Conservation (phyloP, 495 filamentous ascomycete genomes). For the Penicillium angulare region DNA sequence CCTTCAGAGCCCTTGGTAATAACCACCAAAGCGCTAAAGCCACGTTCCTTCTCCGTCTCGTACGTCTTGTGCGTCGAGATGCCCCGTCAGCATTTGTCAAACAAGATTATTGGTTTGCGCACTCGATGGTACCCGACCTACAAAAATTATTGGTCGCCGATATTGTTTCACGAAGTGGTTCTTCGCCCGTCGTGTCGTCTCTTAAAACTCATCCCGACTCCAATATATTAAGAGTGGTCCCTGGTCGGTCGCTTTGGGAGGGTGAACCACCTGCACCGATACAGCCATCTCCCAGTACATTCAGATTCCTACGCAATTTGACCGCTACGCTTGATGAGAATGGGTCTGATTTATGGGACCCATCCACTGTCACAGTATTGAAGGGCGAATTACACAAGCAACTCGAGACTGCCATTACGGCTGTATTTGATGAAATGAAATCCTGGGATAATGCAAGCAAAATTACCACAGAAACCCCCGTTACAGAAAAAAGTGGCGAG, state of each 20-base stretch:
- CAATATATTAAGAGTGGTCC: conserved; percentile 21
- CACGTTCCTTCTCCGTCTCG: conserved; percentile 69
- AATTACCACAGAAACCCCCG: neutral
- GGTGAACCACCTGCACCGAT: conserved; percentile 70
- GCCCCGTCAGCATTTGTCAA: conserved; percentile 51
- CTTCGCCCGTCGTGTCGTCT: conserved; percentile 11
- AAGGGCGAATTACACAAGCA: conserved; percentile 53
- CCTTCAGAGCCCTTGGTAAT: conserved; percentile 43
- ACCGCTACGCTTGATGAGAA: conserved; percentile 61
- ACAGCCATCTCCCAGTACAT: conserved; percentile 76
- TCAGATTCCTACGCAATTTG: conserved; percentile 69
- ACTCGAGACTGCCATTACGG: conserved; percentile 16
- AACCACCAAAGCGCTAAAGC: conserved; percentile 53
- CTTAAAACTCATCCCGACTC: conserved; percentile 6
- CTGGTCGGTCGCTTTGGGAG: conserved; percentile 70
- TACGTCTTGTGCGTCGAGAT: conserved; percentile 70
- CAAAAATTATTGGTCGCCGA: conserved; percentile 52
- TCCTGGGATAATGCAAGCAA: conserved; percentile 5
- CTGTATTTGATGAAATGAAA: conserved; percentile 25
- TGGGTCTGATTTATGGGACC: conserved; percentile 84
- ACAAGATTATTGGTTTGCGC: conserved; percentile 36
- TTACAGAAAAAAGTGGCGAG: conserved; percentile 1
- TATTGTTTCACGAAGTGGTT: conserved; percentile 18
- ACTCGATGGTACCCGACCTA: conserved; percentile 52
- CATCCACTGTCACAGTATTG: conserved; percentile 59